phyloP scores from a whole-genome alignment of 257 asterid genomes.

The Eustoma russellianum region DNA sequence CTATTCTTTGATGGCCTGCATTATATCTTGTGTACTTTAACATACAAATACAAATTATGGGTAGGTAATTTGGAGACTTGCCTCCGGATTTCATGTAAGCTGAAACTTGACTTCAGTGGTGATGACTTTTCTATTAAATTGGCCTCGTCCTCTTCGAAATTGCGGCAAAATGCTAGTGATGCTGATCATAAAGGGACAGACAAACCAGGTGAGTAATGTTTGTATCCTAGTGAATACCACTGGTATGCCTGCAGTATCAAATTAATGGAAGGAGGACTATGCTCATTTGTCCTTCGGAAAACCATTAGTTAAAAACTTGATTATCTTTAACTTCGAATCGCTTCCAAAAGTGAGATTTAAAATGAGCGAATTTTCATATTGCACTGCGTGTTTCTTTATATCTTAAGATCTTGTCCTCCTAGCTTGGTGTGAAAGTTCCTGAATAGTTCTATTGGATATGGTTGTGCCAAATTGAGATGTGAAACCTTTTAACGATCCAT shows the following conservation, averaged over 20 bases:
- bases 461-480: not conserved
- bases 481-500: no score
- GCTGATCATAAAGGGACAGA: constrained; percentile 43
- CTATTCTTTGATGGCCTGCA: not conserved
- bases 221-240: not conserved
- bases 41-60: constrained; percentile 6
- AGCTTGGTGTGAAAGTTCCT: not conserved
- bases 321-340: not conserved
- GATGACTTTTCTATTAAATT: constrained; percentile 57
- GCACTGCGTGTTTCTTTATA: no score
- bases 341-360: not conserved
- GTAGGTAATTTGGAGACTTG: constrained; percentile 72
- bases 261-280: not conserved
- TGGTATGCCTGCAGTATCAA: not conserved
- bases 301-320: not conserved
- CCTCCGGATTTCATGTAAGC: constrained; percentile 67
- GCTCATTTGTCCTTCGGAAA: no score
- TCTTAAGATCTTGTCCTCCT: not conserved
- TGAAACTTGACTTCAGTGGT: constrained; percentile 54
- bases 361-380: no score
- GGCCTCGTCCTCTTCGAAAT: constrained; percentile 30
- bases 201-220: constrained; percentile 45
- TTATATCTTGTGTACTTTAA: not conserved
- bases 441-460: not conserved
- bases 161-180: constrained; percentile 44